Evolutionary conservation across 2,329 filamentous ascomycete genomes (phyloP), one percentile per base, ranked within the genome.

Genomic region (Trichoderma sp.): DNA sequence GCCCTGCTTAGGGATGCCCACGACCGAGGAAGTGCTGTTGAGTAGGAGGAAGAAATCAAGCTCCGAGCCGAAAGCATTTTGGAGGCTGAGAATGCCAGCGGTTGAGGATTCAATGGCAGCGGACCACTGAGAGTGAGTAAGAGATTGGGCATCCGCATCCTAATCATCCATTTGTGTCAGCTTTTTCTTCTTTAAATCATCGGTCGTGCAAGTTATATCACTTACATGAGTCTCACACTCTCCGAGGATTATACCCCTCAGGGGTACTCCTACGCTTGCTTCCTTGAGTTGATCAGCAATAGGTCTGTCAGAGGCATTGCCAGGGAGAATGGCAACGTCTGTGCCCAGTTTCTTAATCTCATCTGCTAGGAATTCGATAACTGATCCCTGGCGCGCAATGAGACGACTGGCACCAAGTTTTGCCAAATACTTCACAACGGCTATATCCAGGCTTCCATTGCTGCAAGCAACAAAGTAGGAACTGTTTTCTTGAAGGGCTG

Each of bases 21-120:
- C 61, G 7, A 69, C 27, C 2, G 61, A 47, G 14, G 61, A 52
- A 29, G 64, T 68, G 40, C 57, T 55, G 16, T 55, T 55, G 14
- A 70, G 29, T 3, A 68, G 19, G 27, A 70, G 58, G 64, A 68
- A 70, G 58, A 70, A 70, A 31, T 70, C 68, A 21, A 70, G 58
- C 37, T 33, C n/a, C 2, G 56, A 21, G n/a, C 65, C 58, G 27
- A 68, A 55, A n/a, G 56, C 21, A 5, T 69, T 47, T 33, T 62
- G 49, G n/a, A 70, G 52, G 49, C 29, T 60, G 35, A 53, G 37
- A 13, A 53, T 68, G 49, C 57, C 57, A 37, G 53, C 57, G n/a
- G 60, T 58, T 16, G 52, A 37, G 14, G 40, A 37, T 8, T 47
- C 64, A 49, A 67, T 24, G 16, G 55, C 43, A 10, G 55, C 16